Percentiles rank a stretch among this genome's conserved stretches.
Conservation (phyloP, 1,139 yeast species). For the Ogataea hybrid region DNA sequence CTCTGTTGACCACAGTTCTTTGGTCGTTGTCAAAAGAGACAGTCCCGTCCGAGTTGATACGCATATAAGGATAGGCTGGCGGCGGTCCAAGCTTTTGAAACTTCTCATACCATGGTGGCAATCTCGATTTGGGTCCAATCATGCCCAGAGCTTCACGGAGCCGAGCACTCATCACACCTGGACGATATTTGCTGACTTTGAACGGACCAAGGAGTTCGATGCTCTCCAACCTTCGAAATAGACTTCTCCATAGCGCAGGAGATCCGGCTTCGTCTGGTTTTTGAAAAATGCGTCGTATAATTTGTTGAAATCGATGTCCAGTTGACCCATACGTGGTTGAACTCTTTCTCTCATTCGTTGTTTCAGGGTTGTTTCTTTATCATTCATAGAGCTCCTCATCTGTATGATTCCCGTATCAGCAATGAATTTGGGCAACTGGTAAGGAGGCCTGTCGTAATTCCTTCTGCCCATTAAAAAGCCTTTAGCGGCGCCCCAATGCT, state of each 20-base stretch:
- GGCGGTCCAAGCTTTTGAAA: conserved; percentile 82
- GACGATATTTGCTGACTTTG: conserved; percentile 42
- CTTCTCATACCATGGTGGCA: conserved; percentile 80
- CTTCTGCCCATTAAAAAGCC: conserved; percentile 74
- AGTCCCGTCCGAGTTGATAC: conserved; percentile 42
- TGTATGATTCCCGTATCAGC: conserved; percentile 83
- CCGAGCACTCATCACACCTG: conserved; percentile 64
- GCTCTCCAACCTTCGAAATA: conserved; percentile 75
- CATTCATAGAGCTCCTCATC: conserved; percentile 64
- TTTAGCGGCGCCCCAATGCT: conserved; percentile 79
- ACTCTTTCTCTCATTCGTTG: conserved; percentile 81
- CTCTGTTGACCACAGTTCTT: conserved; percentile 20
- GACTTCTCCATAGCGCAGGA: conserved; percentile 70
- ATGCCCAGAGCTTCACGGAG: conserved; percentile 71
- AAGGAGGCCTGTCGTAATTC: conserved; percentile 71
- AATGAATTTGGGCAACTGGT: conserved; percentile 75
- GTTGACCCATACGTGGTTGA: conserved; percentile 83
- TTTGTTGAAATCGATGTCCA: conserved; percentile 84
- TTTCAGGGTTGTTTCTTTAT: conserved; percentile 56
- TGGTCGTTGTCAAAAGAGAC: conserved; percentile 17
- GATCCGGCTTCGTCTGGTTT: conserved; percentile 68
- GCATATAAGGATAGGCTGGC: conserved; percentile 70
- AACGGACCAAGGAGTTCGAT: conserved; percentile 31
- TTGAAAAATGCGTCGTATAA: conserved; percentile 87
- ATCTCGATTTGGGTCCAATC: conserved; percentile 40